phyloP scores from a whole-genome alignment of 805 yeast genomes.

The Suhomyces prunicola region DNA sequence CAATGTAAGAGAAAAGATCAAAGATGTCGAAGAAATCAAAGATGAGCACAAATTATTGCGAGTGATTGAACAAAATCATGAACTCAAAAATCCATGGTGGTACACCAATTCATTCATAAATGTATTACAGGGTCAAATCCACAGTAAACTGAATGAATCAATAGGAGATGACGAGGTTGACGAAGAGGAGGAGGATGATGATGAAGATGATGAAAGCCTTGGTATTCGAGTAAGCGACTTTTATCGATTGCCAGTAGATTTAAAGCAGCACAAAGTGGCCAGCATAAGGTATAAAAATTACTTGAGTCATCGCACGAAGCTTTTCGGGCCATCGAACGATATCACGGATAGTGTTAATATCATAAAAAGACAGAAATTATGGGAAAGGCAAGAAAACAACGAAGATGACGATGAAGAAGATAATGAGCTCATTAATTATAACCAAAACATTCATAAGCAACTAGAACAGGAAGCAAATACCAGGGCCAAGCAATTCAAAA shows the following conservation, averaged over 20 bases:
- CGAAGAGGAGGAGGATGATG: neutral
- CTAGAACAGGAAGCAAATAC: conserved; percentile 7
- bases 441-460: conserved; percentile 6
- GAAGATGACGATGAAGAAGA: conserved; percentile 5
- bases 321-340: conserved; percentile 1
- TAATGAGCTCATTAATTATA: neutral
- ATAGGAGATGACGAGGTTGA: neutral
- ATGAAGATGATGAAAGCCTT: neutral
- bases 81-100: conserved; percentile 43
- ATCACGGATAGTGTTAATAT: conserved; percentile 4
- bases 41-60: conserved; percentile 23
- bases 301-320: neutral
- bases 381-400: conserved; percentile 1
- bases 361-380: conserved; percentile 6
- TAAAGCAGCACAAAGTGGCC: conserved; percentile 35
- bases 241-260: conserved; percentile 27
- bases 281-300: conserved; percentile 26
- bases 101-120: conserved; percentile 27
- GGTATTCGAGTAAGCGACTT: conserved; percentile 15
- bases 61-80: conserved; percentile 32
- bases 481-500: neutral
- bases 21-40: conserved; percentile 19
- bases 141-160: neutral
- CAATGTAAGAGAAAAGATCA: conserved; percentile 10
- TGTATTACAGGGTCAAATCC: conserved; percentile 16